Evolutionary conservation across 805 yeast species (phyloP), one percentile per base, ranked within the genome.

Genomic region (Kazachstania taianensis): DNA sequence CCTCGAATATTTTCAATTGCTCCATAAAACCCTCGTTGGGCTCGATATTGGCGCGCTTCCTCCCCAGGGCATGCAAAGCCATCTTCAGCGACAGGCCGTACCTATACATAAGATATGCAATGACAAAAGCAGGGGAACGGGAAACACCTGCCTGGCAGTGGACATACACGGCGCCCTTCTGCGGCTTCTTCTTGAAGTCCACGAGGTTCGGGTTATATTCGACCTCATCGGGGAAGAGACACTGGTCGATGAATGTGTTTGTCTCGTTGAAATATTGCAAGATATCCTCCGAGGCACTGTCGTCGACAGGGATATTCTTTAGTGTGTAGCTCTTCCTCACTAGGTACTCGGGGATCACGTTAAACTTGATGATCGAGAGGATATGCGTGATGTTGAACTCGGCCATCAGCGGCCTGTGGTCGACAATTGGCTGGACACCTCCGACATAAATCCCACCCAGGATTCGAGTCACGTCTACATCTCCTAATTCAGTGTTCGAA

Each of bases 121-220:
- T 75, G 25, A 79, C 77, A 12, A 86, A 78, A 0, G 96, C 78
- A 0, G 82, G 89, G 5, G 95, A 82, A 44, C 98, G 67, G 1
- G 96, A 85, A 20, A 84, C 83, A 1, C 98, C 98, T 20, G 94
- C 96, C 40, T 89, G 83, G 57, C 94, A 83, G 52, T 81, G 84
- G 8, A 81, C 72, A 40, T 75, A 63, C 1, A 71, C 62, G n/a
- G 66, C 63, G 4, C 70, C 68, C 35, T 56, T 50, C 36, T 72
- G 73, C 17, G 53, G 64, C 28, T 48, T 56, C 17, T 49, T 50
- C 39, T 45, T 53, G 36, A 55, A 54, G 32, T 52, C 40, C 37
- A 48, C 52, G 42, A 50, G 41, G 32, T 48, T 18, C 33, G 63
- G 59, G 40, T 46, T 41, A 33, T 54, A 54, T 33, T 57, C 57